Evolutionary conservation across 2,329 filamentous ascomycete species (phyloP).

Genomic region (Fusarium tuaranense): DNA sequence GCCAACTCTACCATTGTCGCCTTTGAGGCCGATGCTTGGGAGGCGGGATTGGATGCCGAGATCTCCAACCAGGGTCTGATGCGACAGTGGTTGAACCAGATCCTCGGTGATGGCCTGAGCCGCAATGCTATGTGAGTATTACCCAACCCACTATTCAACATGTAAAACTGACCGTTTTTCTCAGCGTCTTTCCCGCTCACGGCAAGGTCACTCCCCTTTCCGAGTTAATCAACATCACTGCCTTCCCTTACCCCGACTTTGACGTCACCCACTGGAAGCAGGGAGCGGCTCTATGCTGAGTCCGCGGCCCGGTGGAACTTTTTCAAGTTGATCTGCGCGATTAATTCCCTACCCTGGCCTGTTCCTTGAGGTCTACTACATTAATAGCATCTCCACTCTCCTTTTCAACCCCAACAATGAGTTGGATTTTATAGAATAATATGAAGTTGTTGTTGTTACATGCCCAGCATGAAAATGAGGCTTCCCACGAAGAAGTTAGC

Average conservation of each 20-base stretch:
- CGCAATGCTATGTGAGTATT: conserved; percentile 7
- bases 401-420: background rate
- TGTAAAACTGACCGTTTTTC: background rate
- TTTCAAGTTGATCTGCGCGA: background rate
- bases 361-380: background rate
- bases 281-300: conserved; percentile 4
- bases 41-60: conserved; percentile 6
- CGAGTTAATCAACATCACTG: conserved; percentile 10
- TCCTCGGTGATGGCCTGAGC: background rate
- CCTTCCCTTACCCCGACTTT: conserved; percentile 11
- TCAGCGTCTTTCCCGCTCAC: conserved; percentile 7
- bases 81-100: conserved; percentile 18
- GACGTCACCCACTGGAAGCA: conserved; percentile 7
- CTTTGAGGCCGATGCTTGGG: conserved; percentile 17
- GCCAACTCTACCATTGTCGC: conserved; percentile 2
- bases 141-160: accelerated
- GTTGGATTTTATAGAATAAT: background rate
- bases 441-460: background rate
- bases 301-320: background rate
- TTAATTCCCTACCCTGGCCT: background rate
- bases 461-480: background rate
- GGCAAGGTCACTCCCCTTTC: conserved; percentile 1
- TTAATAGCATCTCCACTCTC: background rate
- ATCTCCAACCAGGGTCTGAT: conserved; percentile 8
- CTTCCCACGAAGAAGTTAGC: background rate